Conservation (phyloP, 805 yeast genomes). For the Cyberlindnera euphorbiae region DNA sequence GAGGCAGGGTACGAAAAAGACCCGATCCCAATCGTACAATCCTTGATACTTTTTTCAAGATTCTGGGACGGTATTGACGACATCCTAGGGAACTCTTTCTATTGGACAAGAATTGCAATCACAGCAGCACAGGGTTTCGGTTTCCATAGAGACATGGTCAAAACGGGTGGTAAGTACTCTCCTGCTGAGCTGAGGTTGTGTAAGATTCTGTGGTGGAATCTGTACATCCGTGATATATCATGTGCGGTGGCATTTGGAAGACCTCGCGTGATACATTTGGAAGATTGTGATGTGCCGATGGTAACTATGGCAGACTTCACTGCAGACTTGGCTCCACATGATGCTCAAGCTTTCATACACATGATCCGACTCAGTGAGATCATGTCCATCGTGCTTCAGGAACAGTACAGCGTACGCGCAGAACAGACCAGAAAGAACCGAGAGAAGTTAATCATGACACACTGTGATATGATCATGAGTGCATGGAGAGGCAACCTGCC, state of each 20-base stretch:
- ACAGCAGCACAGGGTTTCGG: slow-evolving; percentile 74
- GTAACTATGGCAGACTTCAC: slow-evolving; percentile 59
- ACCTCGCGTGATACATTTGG: slow-evolving; percentile 62
- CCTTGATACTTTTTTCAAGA: slow-evolving; percentile 56
- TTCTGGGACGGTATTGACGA: slow-evolving; percentile 75
- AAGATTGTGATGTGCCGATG: slow-evolving; percentile 77
- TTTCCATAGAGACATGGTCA: slow-evolving; percentile 49
- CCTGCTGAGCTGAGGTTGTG: slow-evolving; percentile 43
- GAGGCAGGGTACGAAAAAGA: slow-evolving; percentile 68
- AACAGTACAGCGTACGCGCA: slow-evolving; percentile 67
- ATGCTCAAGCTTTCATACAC: slow-evolving; percentile 56
- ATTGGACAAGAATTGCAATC: slow-evolving; percentile 68
- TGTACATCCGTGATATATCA: slow-evolving; percentile 65
- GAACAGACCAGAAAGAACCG: slow-evolving; percentile 44
- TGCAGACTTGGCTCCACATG: slow-evolving; percentile 45
- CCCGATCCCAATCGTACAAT: slow-evolving; percentile 55
- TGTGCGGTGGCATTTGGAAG: slow-evolving; percentile 72
- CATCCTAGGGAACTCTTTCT: slow-evolving; percentile 58
- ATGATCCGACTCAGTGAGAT: slow-evolving; percentile 64
- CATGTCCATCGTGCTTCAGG: slow-evolving; percentile 61
- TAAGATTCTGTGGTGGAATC: slow-evolving; percentile 74
- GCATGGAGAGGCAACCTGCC: slow-evolving; percentile 72
- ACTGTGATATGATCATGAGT: slow-evolving; percentile 73
- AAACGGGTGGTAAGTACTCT: slow-evolving; percentile 29
- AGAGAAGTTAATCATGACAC: slow-evolving; percentile 39